These are phyloP conservation scores for Phoenix roebelenii DNA, from an alignment of 176 grass and related monocot species.

Conservation along the genomic window DNA sequence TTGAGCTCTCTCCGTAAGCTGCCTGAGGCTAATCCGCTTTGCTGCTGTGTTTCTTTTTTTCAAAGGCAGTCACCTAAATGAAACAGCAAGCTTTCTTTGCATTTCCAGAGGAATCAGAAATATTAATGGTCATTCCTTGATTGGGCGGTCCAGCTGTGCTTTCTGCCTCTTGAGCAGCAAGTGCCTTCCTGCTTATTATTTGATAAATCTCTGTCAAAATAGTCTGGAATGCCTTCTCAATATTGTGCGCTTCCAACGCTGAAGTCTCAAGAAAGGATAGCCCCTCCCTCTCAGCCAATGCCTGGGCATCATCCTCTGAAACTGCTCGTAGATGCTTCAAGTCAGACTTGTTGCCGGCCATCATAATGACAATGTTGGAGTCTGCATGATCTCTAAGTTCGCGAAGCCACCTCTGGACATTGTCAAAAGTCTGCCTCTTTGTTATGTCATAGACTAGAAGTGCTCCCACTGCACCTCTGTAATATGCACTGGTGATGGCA, in stretches of 20 bases:
- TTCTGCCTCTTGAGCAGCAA: constrained; percentile 37
- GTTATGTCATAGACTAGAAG: constrained; percentile 54
- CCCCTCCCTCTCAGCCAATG: constrained; percentile 39
- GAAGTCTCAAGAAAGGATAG: constrained; percentile 60
- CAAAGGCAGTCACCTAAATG: constrained; percentile 4
- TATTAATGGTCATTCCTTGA: constrained; percentile 42
- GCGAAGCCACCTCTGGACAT: constrained; percentile 55
- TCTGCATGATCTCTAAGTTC: constrained; percentile 56
- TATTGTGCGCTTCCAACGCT: constrained; percentile 41
- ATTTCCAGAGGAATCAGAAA: constrained; percentile 25
- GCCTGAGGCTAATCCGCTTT: no score
- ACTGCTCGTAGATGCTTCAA: constrained; percentile 43
- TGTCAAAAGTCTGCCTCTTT: constrained; percentile 52
- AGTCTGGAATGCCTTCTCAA: constrained; percentile 57
- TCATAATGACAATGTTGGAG: constrained; percentile 52
- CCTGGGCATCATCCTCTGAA: constrained; percentile 37
- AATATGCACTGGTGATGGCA: constrained; percentile 65
- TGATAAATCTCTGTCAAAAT: constrained; percentile 50
- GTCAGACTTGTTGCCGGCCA: constrained; percentile 51
- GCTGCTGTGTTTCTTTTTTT: no score
- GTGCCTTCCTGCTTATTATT: constrained; percentile 56
- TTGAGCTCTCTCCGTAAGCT: no score
- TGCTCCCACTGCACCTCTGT: constrained; percentile 45
- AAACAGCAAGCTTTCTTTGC: constrained; percentile 40
- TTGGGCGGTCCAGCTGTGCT: constrained; percentile 18